Percentiles rank a stretch among this genome's conserved stretches.
phyloP scores from a whole-genome alignment of 2,329 filamentous ascomycete species.

The Endothia cerciana region DNA sequence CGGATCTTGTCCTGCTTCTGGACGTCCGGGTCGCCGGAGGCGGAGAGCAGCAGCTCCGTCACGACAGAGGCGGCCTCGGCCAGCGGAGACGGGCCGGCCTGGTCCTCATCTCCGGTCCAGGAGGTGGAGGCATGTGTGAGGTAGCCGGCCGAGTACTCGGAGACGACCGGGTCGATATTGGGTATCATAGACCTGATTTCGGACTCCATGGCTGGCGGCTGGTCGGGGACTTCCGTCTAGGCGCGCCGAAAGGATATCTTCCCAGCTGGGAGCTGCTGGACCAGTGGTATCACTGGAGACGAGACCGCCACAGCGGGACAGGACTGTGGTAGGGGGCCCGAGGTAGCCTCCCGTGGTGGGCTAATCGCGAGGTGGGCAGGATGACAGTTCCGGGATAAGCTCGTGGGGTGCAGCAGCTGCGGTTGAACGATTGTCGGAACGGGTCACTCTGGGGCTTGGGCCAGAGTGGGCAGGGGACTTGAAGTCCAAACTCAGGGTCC shows the following conservation, averaged over 20 bases:
- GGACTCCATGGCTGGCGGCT: conserved; percentile 68
- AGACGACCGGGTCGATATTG: conserved; percentile 84
- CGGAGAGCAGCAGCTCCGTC: conserved; percentile 87
- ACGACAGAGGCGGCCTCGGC: conserved; percentile 82
- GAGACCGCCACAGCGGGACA: not conserved
- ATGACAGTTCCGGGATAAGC: not conserved
- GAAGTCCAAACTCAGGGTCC: not conserved
- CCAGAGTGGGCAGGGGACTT: not conserved
- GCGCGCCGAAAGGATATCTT: conserved; percentile 5
- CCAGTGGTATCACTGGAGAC: conserved; percentile 14
- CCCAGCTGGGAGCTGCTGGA: not conserved
- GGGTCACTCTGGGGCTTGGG: not conserved
- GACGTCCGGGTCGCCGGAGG: conserved; percentile 79
- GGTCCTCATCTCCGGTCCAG: conserved; percentile 71
- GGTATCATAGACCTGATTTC: conserved; percentile 85
- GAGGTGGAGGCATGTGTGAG: conserved; percentile 88
- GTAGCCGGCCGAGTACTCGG: conserved; percentile 93
- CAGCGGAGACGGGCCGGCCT: conserved; percentile 72
- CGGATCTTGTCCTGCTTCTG: conserved; percentile 78
- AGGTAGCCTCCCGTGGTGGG: not conserved
- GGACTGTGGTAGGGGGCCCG: not conserved
- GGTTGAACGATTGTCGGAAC: not conserved
- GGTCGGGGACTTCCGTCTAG: not conserved
- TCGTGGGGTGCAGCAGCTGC: not conserved
- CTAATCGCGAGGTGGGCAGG: not conserved